These are phyloP conservation scores for Calocera viscosa DNA, from an alignment of 768 basidiomycete genomes.

Conservation along the genomic window DNA sequence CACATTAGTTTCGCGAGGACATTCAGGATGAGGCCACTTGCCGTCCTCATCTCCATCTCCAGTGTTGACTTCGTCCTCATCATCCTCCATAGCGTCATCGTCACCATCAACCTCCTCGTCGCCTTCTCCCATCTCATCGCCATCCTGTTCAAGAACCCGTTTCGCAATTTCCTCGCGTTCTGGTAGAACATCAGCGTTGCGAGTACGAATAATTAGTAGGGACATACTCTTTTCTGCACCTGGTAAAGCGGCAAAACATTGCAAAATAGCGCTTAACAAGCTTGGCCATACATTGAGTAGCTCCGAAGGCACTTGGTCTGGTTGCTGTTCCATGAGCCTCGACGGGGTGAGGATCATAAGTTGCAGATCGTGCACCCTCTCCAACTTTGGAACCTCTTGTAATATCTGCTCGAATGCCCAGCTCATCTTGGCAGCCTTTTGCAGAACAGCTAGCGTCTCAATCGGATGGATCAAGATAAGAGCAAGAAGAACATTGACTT, in stretches of 20 bases:
- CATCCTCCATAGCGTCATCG: slow-evolving; percentile 35
- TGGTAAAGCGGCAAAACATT: slow-evolving; percentile 66
- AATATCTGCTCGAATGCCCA: neutral
- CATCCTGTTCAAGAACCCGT: slow-evolving; percentile 32
- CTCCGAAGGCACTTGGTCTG: slow-evolving; percentile 41
- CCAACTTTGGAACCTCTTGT: slow-evolving; percentile 30
- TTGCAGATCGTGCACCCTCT: slow-evolving; percentile 85
- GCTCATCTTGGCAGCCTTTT: neutral
- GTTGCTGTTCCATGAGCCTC: slow-evolving; percentile 60
- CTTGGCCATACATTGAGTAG: slow-evolving; percentile 62
- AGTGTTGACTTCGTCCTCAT: slow-evolving; percentile 39
- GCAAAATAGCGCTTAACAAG: slow-evolving; percentile 57
- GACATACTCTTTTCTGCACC: slow-evolving; percentile 58
- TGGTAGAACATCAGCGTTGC: slow-evolving; percentile 20
- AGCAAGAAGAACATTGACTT: neutral
- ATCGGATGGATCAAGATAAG: neutral
- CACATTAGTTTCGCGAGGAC: slow-evolving; percentile 22
- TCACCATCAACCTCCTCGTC: slow-evolving; percentile 19
- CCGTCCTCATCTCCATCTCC: slow-evolving; percentile 44
- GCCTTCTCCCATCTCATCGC: slow-evolving; percentile 32
- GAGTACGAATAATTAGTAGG: neutral
- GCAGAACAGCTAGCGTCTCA: neutral
- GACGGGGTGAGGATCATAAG: slow-evolving; percentile 64
- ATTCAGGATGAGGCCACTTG: slow-evolving; percentile 19
- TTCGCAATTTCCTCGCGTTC: slow-evolving; percentile 50